Evolutionary conservation across 176 grass and related monocot species (phyloP), one percentile per base, ranked within the genome.

Genomic region (Rhipidocladum racemiflorum): DNA sequence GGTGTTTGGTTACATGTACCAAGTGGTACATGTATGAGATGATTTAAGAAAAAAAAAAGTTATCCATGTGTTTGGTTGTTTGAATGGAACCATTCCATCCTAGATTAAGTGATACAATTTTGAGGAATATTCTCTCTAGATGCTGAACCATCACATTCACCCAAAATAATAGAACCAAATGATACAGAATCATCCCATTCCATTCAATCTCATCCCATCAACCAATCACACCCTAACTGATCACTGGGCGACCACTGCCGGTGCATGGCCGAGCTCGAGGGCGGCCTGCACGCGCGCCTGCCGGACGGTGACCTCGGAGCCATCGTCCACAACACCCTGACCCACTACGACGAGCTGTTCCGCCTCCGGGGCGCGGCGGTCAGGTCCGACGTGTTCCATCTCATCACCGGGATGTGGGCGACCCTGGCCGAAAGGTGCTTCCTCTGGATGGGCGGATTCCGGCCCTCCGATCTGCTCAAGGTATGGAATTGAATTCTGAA

Each of bases 361-460:
- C 87, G 59, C 65, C 76, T 97, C 28, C 88, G 90, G 76, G 85
- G 68, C 17, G 25, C 48, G 2, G 80, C 87, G 1, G 89, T 82
- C 4, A 92, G 65, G 65, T 68, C 87, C 1, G 94, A 97, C 30
- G 87, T 94, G 10, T 97, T 97, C 65, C 94, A 97, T 77, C 85
- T 97, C 68, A 92, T 97, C 61, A 92, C 87, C 21, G 94, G 94
- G 28, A 74, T 70, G 87, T 97, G 94, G 94, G 83, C 85, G 85
- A 87, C 86, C 17, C 86, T 88, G 0, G 83, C 92, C 0, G 94
- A 97, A 65, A 83, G 92, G 21, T 97, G 94, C 73, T 97, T 97
- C 81, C 80, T 94, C 30, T 97, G 94, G 94, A 94, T 97, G 80
- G 90, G 86, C 35, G 94, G 94, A 34, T 97, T 97, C 79, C 83